Base-by-base conservation (phyloP, 345 rosid species). In the Turnera subulata region DNA sequence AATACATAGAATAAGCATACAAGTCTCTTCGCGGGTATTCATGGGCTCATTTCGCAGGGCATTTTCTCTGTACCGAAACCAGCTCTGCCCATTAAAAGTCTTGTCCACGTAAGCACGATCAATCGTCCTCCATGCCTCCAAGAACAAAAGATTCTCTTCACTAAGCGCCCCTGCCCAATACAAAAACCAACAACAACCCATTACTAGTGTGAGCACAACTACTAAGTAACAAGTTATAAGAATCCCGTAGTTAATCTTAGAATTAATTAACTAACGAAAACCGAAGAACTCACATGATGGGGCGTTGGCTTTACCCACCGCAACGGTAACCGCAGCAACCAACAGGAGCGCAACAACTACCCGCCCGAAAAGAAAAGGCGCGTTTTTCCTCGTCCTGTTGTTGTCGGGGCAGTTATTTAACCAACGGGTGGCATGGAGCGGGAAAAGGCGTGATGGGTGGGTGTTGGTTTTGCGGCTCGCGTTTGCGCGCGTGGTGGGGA, bases 121-220 rank as follows among this genome's bases (percentile, higher is more conserved):
- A 68, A 92, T 86, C 12, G 93, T 84, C 59, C 98, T 86, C 96
- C 98, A 92, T 56, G 98, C 98, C 69, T 92, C 98, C 19, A 92
- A 55, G 70, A 92, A 92, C 46, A 92, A 81, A 54, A 87, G 84
- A 75, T 86, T 92, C 71, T 86, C 95, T 59, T 92, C 93, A 40
- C 64, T 83, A 32, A 89, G 82, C 20, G 91, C 95, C 88, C 83
- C 98, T 81, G 57, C 26, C 22, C 16, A 59, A 57, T 13, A 61
- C 44, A 44, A 63, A 65, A 1, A 53, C 42, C 19, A 62, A 56
- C 33, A 50, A 11, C 11, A 25, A 5, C 5, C 35, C 4, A 3
- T 29, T 29, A 29, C 5, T 29, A 29, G n/a, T n/a, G n/a, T n/a
- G n/a, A n/a, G n/a, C n/a, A n/a, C n/a, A n/a, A n/a, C n/a, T n/a